Percentiles rank a stretch among this genome's conserved stretches.
These are phyloP conservation scores for Sutorius australiensis DNA, from an alignment of 768 basidiomycete genomes.

Conservation along the genomic window DNA sequence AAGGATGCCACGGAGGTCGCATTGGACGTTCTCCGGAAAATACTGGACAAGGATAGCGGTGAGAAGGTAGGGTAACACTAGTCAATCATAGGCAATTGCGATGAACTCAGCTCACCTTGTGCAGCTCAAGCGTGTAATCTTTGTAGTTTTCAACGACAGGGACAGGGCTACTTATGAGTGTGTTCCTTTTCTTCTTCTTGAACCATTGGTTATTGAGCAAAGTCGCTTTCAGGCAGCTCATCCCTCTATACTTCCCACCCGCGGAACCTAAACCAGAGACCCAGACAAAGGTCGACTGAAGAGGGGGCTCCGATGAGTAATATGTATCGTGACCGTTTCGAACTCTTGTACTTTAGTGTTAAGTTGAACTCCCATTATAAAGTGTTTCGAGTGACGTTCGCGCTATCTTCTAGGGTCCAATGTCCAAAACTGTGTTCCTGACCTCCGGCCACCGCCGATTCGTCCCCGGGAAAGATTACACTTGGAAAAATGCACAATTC, in stretches of 20 bases:
- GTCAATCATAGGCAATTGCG: neutral
- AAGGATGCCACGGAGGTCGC: slow-evolving; percentile 70
- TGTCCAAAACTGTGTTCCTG: neutral
- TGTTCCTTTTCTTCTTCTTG: slow-evolving; percentile 23
- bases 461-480: neutral
- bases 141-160: slow-evolving; percentile 64
- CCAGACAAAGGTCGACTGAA: neutral
- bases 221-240: slow-evolving; percentile 35
- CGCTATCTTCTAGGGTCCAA: neutral
- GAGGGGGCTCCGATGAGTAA: neutral
- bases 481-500: neutral
- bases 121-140: slow-evolving; percentile 68
- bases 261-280: neutral
- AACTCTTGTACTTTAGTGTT: neutral
- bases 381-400: neutral
- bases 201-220: neutral
- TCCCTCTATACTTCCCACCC: slow-evolving; percentile 63
- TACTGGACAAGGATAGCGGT: slow-evolving; percentile 50
- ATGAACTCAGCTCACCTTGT: neutral
- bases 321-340: neutral
- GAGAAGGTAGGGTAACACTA: slow-evolving; percentile 34
- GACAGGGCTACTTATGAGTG: slow-evolving; percentile 68
- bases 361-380: neutral
- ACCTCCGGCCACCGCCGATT: neutral
- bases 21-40: slow-evolving; percentile 51